Evolutionary conservation across 192 early-diverging fungal genomes (phyloP).

Genomic region (Backusella macrospora): DNA sequence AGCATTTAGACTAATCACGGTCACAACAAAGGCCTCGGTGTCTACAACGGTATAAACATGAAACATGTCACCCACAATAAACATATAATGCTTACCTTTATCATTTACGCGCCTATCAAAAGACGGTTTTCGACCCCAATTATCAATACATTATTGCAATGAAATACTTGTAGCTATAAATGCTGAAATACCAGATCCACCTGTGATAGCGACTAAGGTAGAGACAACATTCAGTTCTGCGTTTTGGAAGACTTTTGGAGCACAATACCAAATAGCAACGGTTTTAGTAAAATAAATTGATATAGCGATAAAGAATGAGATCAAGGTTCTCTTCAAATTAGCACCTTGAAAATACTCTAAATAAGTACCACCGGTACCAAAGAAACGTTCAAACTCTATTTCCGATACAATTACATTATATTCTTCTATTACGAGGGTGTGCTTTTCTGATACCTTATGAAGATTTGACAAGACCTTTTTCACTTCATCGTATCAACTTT

Average conservation of each 20-base stretch:
- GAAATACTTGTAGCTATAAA: slow-evolving; percentile 36
- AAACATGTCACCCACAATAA: slow-evolving; percentile 59
- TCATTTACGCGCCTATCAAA: slow-evolving; percentile 72
- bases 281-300: slow-evolving; percentile 32
- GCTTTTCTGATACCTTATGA: slow-evolving; percentile 56
- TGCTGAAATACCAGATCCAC: slow-evolving; percentile 27
- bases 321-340: slow-evolving; percentile 61
- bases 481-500: slow-evolving; percentile 69
- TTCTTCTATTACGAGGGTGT: slow-evolving; percentile 58
- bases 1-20: slow-evolving; percentile 17
- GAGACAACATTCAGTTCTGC: slow-evolving; percentile 31
- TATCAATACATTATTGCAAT: slow-evolving; percentile 66
- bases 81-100: slow-evolving; percentile 66
- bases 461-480: slow-evolving; percentile 65
- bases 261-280: slow-evolving; percentile 41
- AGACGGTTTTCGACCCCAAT: slow-evolving; percentile 75
- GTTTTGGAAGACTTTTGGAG: slow-evolving; percentile 40
- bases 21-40: slow-evolving; percentile 16
- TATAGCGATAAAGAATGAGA: slow-evolving; percentile 60
- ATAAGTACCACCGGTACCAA: slow-evolving; percentile 58
- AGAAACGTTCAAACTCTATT: slow-evolving; percentile 62
- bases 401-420: slow-evolving; percentile 70
- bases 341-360: slow-evolving; percentile 57
- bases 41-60: slow-evolving; percentile 20
- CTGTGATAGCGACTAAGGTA: slow-evolving; percentile 36